phyloP scores from a whole-genome alignment of 176 grass and related monocot genomes.

The Rhipidocladum racemiflorum region DNA sequence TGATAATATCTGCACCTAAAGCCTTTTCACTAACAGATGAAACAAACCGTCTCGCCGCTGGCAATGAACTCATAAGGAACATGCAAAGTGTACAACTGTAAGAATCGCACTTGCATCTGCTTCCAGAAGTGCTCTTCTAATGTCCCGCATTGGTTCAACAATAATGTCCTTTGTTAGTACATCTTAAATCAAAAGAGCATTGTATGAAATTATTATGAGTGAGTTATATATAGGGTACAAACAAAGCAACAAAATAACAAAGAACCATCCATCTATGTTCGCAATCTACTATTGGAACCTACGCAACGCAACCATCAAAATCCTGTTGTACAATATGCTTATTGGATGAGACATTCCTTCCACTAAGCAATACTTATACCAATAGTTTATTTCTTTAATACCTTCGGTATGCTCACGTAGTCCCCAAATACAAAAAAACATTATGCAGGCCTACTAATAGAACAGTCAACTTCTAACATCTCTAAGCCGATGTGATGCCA shows the following conservation, averaged over 20 bases:
- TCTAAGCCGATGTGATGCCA: neutral
- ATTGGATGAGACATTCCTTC: neutral
- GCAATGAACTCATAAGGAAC: conserved; percentile 25
- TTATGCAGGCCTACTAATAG: neutral
- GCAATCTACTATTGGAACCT: neutral
- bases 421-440: neutral
- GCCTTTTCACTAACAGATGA: conserved; percentile 77
- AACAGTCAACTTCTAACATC: neutral
- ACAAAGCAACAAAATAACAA: neutral
- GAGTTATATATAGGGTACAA: neutral
- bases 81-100: neutral
- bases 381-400: neutral
- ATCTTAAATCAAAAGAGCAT: conserved; percentile 47
- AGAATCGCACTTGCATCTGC: conserved; percentile 60
- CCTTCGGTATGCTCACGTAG: no score
- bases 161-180: conserved; percentile 82
- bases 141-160: conserved; percentile 82
- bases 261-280: neutral
- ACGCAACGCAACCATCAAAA: neutral
- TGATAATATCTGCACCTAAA: conserved; percentile 56
- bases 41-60: conserved; percentile 77
- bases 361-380: neutral
- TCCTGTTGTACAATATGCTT: neutral
- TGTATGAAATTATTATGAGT: neutral
- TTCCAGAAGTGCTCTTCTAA: conserved; percentile 87